These are phyloP conservation scores for Fusarium drepaniforme DNA, from an alignment of 2,329 filamentous ascomycete genomes.

Conservation along the genomic window DNA sequence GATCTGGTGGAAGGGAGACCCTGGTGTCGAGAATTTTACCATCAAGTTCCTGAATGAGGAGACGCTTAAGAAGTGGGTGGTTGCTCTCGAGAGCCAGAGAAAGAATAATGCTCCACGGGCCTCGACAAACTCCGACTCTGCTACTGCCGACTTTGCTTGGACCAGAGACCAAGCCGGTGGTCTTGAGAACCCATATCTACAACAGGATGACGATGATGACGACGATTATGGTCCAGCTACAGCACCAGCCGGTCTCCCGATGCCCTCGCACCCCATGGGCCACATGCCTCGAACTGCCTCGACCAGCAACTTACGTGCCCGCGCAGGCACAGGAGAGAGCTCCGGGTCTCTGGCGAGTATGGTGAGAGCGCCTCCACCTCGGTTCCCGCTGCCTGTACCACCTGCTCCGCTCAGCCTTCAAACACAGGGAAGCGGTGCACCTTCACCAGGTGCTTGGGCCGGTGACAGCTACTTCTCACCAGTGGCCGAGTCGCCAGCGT, in stretches of 20 bases:
- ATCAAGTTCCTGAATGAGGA: constrained; percentile 95
- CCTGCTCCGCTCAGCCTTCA: constrained; percentile 76
- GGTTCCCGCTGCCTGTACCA: constrained; percentile 76
- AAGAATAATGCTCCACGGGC: constrained; percentile 68
- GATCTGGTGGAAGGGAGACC: constrained; percentile 98
- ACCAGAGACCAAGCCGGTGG: constrained; percentile 75
- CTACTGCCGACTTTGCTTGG: constrained; percentile 83
- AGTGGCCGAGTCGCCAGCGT: constrained; percentile 81
- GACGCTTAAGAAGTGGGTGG: constrained; percentile 91
- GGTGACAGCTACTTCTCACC: constrained; percentile 97
- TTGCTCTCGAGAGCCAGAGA: constrained; percentile 82
- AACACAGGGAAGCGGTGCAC: constrained; percentile 60
- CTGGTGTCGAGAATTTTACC: constrained; percentile 94
- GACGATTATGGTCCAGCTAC: constrained; percentile 61
- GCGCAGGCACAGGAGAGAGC: constrained; percentile 82
- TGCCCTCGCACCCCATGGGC: constrained; percentile 41
- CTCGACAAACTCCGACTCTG: constrained; percentile 59
- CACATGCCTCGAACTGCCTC: constrained; percentile 64
- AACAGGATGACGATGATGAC: constrained; percentile 70
- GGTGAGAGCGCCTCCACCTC: constrained; percentile 72
- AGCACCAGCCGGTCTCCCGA: constrained; percentile 52
- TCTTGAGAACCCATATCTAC: constrained; percentile 85
- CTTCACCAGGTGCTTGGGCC: constrained; percentile 71
- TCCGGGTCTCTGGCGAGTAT: constrained; percentile 68
- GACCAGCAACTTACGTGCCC: constrained; percentile 78